phyloP scores from a whole-genome alignment of 2,329 filamentous ascomycete genomes.

The Fonsecaea erecta region DNA sequence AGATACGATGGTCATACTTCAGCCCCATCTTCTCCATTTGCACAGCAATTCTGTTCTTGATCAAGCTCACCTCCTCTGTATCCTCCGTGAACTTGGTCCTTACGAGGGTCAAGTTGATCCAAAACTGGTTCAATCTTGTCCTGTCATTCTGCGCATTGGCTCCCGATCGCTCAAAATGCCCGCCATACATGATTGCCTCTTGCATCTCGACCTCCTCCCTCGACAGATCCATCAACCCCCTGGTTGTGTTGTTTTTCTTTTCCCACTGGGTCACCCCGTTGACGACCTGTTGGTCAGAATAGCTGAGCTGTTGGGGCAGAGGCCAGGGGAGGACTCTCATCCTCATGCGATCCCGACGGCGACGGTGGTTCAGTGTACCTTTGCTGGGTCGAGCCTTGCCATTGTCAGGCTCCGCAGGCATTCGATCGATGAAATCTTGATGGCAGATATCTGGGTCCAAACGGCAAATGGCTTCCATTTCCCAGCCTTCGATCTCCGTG shows the following conservation, averaged over 20 bases:
- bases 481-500: slow-evolving; percentile 29
- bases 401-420: slow-evolving; percentile 8
- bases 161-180: slow-evolving; percentile 24
- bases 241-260: slow-evolving; percentile 15
- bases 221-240: slow-evolving; percentile 11
- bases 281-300: slow-evolving; percentile 22
- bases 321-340: slow-evolving; percentile 27
- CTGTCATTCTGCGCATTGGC: slow-evolving; percentile 17
- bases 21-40: slow-evolving; percentile 18
- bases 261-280: slow-evolving; percentile 5
- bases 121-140: slow-evolving; percentile 4
- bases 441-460: slow-evolving; percentile 25
- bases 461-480: slow-evolving; percentile 28
- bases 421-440: slow-evolving; percentile 29
- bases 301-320: slow-evolving; percentile 18
- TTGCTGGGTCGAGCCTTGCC: slow-evolving; percentile 18
- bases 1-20: slow-evolving; percentile 6
- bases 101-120: slow-evolving; percentile 14
- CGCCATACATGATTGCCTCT: slow-evolving; percentile 26
- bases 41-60: slow-evolving; percentile 11
- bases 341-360: slow-evolving; percentile 26
- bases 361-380: slow-evolving; percentile 26
- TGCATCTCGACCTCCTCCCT: slow-evolving; percentile 25
- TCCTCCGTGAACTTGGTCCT: slow-evolving; percentile 14
- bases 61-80: slow-evolving; percentile 19